Percentiles rank a stretch among this genome's conserved stretches.
Evolutionary conservation across 1,284 basidiomycete species (phyloP).

Genomic region (Athelia sp.): DNA sequence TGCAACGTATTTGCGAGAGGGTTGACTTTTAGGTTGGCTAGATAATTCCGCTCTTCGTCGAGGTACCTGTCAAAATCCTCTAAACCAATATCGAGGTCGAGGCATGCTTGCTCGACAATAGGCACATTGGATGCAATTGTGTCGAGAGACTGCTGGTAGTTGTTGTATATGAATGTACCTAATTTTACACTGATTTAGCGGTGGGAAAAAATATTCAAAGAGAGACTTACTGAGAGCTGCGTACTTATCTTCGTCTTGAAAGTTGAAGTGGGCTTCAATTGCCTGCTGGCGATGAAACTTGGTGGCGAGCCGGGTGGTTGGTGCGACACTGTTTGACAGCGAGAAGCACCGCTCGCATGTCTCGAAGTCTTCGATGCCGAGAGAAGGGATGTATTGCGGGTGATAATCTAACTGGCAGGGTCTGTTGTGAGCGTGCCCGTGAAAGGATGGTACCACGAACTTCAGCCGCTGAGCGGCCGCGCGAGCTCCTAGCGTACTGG

Average conservation of each 20-base stretch:
- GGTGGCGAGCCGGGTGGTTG: constrained; percentile 12
- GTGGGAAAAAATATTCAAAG: not conserved
- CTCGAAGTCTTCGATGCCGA: constrained; percentile 20
- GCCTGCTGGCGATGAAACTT: constrained; percentile 15
- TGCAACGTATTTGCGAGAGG: constrained; percentile 5
- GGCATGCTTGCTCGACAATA: not conserved
- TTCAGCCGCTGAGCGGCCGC: constrained; percentile 1
- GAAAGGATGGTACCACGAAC: constrained; percentile 9
- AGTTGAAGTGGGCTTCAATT: constrained; percentile 15
- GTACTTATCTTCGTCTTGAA: constrained; percentile 17
- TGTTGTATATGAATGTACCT: constrained; percentile 20
- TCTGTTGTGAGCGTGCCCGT: constrained; percentile 20
- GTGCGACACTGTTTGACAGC: not conserved
- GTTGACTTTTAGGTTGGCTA: constrained; percentile 12
- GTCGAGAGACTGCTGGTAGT: constrained; percentile 18
- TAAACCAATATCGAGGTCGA: constrained; percentile 1
- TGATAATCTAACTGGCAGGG: constrained; percentile 17
- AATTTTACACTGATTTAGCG: not conserved
- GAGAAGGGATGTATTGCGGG: constrained; percentile 11
- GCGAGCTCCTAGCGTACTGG: constrained; percentile 16
- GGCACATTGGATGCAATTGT: constrained; percentile 11
- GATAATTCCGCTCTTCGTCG: constrained; percentile 14
- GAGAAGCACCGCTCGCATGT: constrained; percentile 4
- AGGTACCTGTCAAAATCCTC: constrained; percentile 17
- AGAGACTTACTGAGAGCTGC: constrained; percentile 10